Evolutionary conservation across 306 rosid species (phyloP).

Genomic region (Cicer cuneatum): DNA sequence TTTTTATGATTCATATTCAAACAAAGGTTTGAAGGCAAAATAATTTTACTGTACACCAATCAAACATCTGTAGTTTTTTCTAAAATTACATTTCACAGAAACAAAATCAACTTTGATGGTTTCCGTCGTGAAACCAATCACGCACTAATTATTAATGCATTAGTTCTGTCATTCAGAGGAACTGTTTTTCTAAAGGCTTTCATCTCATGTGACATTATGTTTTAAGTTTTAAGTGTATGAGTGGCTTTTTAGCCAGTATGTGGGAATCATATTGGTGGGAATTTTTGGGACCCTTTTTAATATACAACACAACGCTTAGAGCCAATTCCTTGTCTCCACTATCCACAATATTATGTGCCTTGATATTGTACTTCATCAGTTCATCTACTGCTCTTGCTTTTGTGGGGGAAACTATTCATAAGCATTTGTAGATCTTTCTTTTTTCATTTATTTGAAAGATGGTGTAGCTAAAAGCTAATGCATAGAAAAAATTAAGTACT

Average conservation of each 20-base stretch:
- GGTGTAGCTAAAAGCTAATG: constrained; percentile 16
- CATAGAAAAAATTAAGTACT: not conserved
- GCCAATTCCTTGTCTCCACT: constrained; percentile 2
- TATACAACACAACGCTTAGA: not conserved
- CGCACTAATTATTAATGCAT: not conserved
- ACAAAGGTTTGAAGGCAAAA: not conserved
- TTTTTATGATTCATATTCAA: not conserved
- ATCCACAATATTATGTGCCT: not conserved
- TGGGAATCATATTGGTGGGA: not conserved
- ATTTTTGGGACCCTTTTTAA: not conserved
- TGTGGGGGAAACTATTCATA: not conserved
- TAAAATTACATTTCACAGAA: not conserved
- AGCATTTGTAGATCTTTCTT: not conserved
- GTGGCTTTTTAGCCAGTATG: constrained; percentile 19
- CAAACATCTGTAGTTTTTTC: not conserved
- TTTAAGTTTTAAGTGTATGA: not conserved
- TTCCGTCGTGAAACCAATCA: not conserved
- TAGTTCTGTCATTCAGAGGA: constrained; percentile 17
- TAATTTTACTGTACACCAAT: not conserved
- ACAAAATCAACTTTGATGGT: not conserved
- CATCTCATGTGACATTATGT: constrained; percentile 11
- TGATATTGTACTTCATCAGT: constrained; percentile 8
- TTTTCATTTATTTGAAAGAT: constrained; percentile 2
- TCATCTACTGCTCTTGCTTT: not conserved
- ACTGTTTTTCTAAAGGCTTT: constrained; percentile 38